Percentiles rank a stretch among this genome's conserved stretches.
These are phyloP conservation scores for Citrus unshiu DNA, from an alignment of 345 rosid genomes.

Conservation along the genomic window DNA sequence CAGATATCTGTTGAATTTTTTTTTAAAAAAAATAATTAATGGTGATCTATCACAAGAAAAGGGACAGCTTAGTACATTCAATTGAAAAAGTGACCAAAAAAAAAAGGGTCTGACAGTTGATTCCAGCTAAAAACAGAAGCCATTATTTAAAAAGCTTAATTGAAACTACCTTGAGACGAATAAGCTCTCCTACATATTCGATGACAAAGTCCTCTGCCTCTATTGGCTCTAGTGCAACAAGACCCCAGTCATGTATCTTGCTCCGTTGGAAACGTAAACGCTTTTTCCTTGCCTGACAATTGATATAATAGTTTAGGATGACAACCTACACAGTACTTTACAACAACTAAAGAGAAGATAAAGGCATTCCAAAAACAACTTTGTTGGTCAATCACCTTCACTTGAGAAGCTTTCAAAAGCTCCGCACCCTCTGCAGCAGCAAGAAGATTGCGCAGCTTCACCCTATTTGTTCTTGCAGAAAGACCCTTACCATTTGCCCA, in stretches of 20 bases:
- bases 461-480: constrained; percentile 97
- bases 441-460: constrained; percentile 91
- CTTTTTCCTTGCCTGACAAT: constrained; percentile 86
- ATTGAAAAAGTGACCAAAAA: neutral
- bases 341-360: neutral
- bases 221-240: constrained; percentile 87
- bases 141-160: neutral
- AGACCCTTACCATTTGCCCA: constrained; percentile 53
- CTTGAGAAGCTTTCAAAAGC: constrained; percentile 82
- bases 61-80: constrained; percentile 3
- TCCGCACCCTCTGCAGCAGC: constrained; percentile 99
- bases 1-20: constrained; percentile 70
- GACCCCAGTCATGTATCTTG: constrained; percentile 99
- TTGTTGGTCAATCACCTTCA: constrained; percentile 56
- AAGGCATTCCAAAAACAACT: constrained; percentile 16
- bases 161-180: constrained; percentile 79
- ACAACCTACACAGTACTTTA: constrained; percentile 15
- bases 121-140: neutral
- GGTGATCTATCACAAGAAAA: constrained; percentile 4
- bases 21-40: constrained; percentile 13
- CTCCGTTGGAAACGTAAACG: constrained; percentile 85
- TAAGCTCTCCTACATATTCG: constrained; percentile 96
- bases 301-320: constrained; percentile 14
- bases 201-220: constrained; percentile 98
- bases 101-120: neutral